Evolutionary conservation across 2,329 filamentous ascomycete species (phyloP).

Genomic region (Botrytis galanthina): DNA sequence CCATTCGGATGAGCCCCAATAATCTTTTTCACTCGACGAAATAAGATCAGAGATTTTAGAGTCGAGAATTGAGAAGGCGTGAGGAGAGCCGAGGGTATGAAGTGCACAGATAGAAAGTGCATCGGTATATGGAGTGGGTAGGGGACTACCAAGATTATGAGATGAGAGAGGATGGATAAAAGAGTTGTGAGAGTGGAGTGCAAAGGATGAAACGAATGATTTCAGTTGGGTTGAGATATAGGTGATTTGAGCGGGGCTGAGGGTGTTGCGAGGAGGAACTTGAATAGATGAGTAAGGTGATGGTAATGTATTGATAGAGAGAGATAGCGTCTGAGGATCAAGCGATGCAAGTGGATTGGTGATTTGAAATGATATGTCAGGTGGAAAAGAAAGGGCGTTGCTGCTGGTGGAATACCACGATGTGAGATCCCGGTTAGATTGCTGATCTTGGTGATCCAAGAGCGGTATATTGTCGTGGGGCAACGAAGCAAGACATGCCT

Average conservation of each 20-base stretch:
- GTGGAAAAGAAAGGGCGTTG: background rate
- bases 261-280: conserved; percentile 9
- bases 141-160: background rate
- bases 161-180: conserved; percentile 30
- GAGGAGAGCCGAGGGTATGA: conserved; percentile 23
- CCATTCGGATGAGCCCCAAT: conserved; percentile 18
- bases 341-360: too few relatives aligned
- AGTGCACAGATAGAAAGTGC: conserved; percentile 25
- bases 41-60: conserved; percentile 22
- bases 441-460: background rate
- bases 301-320: background rate
- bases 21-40: conserved; percentile 10
- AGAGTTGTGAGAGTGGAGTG: conserved; percentile 23
- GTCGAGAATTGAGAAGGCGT: conserved; percentile 26
- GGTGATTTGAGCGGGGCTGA: conserved; percentile 19
- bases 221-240: conserved; percentile 25
- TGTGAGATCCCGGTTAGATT: background rate
- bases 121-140: conserved; percentile 27
- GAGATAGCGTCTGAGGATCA: background rate
- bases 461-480: background rate
- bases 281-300: conserved; percentile 22
- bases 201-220: conserved; percentile 19
- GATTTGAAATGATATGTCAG: background rate
- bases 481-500: background rate
- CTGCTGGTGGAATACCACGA: background rate